Evolutionary conservation across 208 protist species (phyloP).

Genomic region (Trypanosoma vivax): DNA sequence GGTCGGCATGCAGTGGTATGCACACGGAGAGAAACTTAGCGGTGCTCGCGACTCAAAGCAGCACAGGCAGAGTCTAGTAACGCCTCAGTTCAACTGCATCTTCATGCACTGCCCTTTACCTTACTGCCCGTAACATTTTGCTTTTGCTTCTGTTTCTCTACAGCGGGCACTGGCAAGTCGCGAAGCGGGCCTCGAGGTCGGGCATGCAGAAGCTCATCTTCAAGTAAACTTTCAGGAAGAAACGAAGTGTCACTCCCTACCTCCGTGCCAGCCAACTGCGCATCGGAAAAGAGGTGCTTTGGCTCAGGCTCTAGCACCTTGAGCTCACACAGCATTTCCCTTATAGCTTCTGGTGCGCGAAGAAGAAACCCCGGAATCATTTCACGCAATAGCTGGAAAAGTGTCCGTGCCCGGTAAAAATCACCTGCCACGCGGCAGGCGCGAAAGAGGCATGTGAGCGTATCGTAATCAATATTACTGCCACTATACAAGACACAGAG

Average conservation of each 20-base stretch:
- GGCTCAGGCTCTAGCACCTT: constrained; percentile 48
- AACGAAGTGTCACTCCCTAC: not conserved
- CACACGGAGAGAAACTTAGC: too few species aligned
- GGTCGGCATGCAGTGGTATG: too few species aligned
- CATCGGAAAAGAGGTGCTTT: constrained; percentile 37
- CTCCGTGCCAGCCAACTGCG: not conserved
- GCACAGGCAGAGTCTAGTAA: too few species aligned
- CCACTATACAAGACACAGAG: constrained; percentile 81
- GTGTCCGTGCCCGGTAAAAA: constrained; percentile 64
- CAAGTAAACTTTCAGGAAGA: constrained; percentile 3
- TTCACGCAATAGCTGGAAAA: constrained; percentile 69
- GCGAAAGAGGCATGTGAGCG: constrained; percentile 63
- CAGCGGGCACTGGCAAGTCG: too few species aligned
- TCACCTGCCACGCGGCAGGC: constrained; percentile 73
- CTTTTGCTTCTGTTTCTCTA: too few species aligned
- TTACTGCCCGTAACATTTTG: too few species aligned
- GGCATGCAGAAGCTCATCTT: not conserved
- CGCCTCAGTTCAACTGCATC: too few species aligned
- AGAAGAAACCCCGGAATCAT: constrained; percentile 73
- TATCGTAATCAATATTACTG: constrained; percentile 59
- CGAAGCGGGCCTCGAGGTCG: constrained; percentile 14
- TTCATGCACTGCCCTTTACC: too few species aligned
- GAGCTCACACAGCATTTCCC: constrained; percentile 48
- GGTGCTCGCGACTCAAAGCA: too few species aligned
- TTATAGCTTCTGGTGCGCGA: constrained; percentile 44